Base-by-base conservation (phyloP, 2,329 filamentous ascomycete species). In the Corynespora cassiicola region DNA sequence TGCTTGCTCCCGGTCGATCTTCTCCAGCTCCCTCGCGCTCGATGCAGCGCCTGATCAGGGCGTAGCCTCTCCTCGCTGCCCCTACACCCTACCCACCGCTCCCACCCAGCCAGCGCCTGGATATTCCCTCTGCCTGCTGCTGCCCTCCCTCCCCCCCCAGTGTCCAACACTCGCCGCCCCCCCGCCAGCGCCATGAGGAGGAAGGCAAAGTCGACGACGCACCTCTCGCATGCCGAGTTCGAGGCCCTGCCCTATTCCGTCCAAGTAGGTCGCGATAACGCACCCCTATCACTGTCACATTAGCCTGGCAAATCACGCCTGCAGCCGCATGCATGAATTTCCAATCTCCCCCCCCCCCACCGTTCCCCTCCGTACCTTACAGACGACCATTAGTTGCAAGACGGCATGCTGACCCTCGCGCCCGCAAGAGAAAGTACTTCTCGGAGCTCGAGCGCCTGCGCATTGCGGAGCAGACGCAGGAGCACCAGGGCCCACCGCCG, bases 361-460 rank as follows among this genome's bases (percentile, higher is more conserved):
- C 42, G 38, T 23, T n/a, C n/a, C n/a, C n/a, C 22, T 37, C 40
- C 16, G 58, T 63, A 61, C 61, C 62, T 65, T 55, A 59, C 58
- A 61, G 55, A n/a, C n/a, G n/a, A n/a, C n/a, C 36, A 37, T 31
- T 25, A 20, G 19, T 29, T 33, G 31, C 36, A 26, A 42, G 35
- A 36, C 50, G 48, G 53, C 58, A 56, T 46, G 46, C 54, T 62
- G 49, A 58, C 50, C 52, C 30, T 45, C 38, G 35, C 38, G 39
- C 36, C 52, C 51, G 38, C 61, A 76, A 73, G 57, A 69, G 69
- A 58, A 76, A 89, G 81, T 88, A 87, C 71, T 88, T 89, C 71
- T 87, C 85, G 20, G 84, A 81, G 6, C 75, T 86, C 47, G 86
- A 90, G 68, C 80, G 85, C 41, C 75, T 87, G 42, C 81, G 82